A percentile compares a stretch with the other conserved stretches of the same genome.
Conservation (phyloP, 495 filamentous ascomycete species). For the Neurospora sp. region DNA sequence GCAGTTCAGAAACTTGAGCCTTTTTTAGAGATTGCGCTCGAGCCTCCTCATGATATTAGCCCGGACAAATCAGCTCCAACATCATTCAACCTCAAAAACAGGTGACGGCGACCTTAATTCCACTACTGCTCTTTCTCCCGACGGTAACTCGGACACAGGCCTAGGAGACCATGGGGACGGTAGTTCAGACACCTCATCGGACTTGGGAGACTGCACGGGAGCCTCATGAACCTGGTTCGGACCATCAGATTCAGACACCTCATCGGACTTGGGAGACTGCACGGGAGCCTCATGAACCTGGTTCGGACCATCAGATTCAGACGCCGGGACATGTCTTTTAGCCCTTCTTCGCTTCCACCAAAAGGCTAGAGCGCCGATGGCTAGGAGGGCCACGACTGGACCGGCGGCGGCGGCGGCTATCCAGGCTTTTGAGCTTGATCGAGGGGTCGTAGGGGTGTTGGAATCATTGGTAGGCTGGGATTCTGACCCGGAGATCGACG, state of each 20-base stretch:
- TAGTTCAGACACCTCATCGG: neutral
- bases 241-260: neutral
- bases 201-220: neutral
- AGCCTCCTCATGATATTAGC: too few relatives aligned
- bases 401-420: slow-evolving; percentile 1
- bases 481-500: too few relatives aligned
- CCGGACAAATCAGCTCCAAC: too few relatives aligned
- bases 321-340: neutral
- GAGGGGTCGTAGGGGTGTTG: too few relatives aligned
- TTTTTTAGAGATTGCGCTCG: too few relatives aligned
- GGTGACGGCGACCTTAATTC: neutral
- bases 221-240: neutral
- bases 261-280: neutral
- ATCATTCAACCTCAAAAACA: neutral
- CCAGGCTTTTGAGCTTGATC: neutral
- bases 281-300: neutral
- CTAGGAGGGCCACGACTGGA: neutral
- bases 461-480: too few relatives aligned
- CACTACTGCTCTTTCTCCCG: neutral
- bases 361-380: neutral
- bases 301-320: neutral
- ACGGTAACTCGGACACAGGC: neutral
- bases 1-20: too few relatives aligned
- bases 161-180: neutral
- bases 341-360: neutral